Conservation (phyloP, 495 filamentous ascomycete species). For the Jackrogersella multiformis region DNA sequence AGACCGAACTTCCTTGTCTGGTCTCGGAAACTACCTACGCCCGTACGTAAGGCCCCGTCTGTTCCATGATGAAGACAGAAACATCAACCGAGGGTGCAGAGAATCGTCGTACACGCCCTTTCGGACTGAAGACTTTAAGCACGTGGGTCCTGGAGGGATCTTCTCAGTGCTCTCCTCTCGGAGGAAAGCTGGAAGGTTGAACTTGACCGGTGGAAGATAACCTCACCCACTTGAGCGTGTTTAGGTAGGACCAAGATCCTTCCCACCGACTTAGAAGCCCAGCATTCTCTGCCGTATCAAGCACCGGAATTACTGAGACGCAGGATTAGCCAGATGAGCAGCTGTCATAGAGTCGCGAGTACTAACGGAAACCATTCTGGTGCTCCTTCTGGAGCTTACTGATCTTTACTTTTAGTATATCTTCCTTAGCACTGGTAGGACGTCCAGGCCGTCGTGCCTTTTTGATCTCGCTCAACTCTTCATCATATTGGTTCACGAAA, state of each 20-base stretch:
- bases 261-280: slow-evolving; percentile 59
- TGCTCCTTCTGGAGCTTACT: slow-evolving; percentile 80
- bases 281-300: slow-evolving; percentile 57
- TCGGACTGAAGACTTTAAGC: slow-evolving; percentile 15
- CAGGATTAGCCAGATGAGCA: slow-evolving; percentile 21
- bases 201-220: slow-evolving; percentile 65
- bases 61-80: slow-evolving; percentile 38
- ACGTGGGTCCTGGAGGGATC: slow-evolving; percentile 38
- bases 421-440: slow-evolving; percentile 79
- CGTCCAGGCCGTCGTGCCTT: slow-evolving; percentile 81
- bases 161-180: slow-evolving; percentile 62
- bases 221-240: slow-evolving; percentile 66
- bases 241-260: slow-evolving; percentile 63
- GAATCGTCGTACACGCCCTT: slow-evolving; percentile 21
- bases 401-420: slow-evolving; percentile 75
- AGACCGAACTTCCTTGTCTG: slow-evolving; percentile 13
- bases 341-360: not conserved
- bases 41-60: slow-evolving; percentile 40
- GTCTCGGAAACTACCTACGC: slow-evolving; percentile 39
- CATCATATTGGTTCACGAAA: slow-evolving; percentile 79
- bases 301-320: slow-evolving; percentile 60
- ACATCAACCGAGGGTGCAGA: slow-evolving; percentile 34
- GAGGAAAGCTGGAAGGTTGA: slow-evolving; percentile 71
- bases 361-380: slow-evolving; percentile 78
- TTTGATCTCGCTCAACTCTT: slow-evolving; percentile 77